Evolutionary conservation across 1,139 yeast species (phyloP).

Genomic region (Nakaseomyces glabratus): DNA sequence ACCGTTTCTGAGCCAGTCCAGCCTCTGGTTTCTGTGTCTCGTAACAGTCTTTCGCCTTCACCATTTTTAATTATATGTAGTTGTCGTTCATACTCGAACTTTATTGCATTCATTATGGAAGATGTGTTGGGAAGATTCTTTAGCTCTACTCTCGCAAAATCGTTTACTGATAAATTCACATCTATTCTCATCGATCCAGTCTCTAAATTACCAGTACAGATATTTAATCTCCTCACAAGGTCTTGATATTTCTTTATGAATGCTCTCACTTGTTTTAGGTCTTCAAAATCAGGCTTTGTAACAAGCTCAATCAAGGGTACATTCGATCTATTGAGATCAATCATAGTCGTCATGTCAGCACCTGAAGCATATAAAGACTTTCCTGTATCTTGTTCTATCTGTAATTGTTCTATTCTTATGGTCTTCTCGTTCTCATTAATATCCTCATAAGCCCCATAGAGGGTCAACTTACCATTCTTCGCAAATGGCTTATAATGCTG

Average conservation of each 20-base stretch:
- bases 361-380: constrained; percentile 52
- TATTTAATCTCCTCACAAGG: constrained; percentile 54
- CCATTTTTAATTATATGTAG: constrained; percentile 34
- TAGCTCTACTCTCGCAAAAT: constrained; percentile 69
- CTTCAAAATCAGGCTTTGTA: constrained; percentile 77
- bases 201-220: constrained; percentile 86
- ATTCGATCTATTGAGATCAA: constrained; percentile 80
- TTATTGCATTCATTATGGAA: constrained; percentile 70
- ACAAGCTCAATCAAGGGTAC: constrained; percentile 85
- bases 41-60: constrained; percentile 32
- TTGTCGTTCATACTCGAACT: constrained; percentile 70
- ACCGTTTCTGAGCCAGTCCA: constrained; percentile 75
- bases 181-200: constrained; percentile 94
- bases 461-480: constrained; percentile 46
- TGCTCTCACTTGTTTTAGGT: constrained; percentile 58
- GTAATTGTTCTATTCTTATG: constrained; percentile 62
- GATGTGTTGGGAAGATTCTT: constrained; percentile 81
- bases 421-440: constrained; percentile 35
- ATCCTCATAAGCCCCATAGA: constrained; percentile 48
- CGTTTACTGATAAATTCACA: constrained; percentile 74
- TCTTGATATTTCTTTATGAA: constrained; percentile 77
- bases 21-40: constrained; percentile 75
- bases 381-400: constrained; percentile 92
- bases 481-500: constrained; percentile 83
- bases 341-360: constrained; percentile 33